A percentile compares a stretch with the other conserved stretches of the same genome.
phyloP scores from a whole-genome alignment of 2,329 filamentous ascomycete species.

The Penicillium frequentans region DNA sequence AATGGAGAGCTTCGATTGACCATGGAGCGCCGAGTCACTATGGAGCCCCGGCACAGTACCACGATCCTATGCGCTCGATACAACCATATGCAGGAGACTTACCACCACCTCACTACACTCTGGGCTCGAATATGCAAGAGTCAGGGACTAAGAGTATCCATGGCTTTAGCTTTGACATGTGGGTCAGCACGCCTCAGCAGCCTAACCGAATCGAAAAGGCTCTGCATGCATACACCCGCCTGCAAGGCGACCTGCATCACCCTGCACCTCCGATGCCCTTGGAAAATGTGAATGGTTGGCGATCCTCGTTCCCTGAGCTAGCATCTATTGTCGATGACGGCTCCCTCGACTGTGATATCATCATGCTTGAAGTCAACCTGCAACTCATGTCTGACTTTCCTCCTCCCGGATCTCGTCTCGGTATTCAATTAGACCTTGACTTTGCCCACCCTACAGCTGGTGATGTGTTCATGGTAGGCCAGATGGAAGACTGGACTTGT shows the following conservation, averaged over 20 bases:
- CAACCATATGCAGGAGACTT: conserved; percentile 36
- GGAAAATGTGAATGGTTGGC: conserved; percentile 43
- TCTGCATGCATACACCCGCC: conserved; percentile 46
- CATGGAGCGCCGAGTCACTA: conserved; percentile 32
- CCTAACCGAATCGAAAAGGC: conserved; percentile 38
- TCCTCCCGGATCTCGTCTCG: conserved; percentile 40
- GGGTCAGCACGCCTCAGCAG: conserved; percentile 41
- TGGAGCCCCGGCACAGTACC: conserved; percentile 28
- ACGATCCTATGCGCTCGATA: conserved; percentile 32
- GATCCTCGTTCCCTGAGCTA: conserved; percentile 42
- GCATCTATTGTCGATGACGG: conserved; percentile 35
- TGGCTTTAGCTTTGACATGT: conserved; percentile 48
- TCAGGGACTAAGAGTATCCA: conserved; percentile 29
- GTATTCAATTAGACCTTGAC: conserved; percentile 45
- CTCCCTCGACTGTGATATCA: conserved; percentile 42
- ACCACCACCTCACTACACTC: conserved; percentile 33
- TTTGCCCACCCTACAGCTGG: conserved; percentile 36
- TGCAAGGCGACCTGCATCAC: conserved; percentile 40
- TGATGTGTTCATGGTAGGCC: conserved; percentile 32
- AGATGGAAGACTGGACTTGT: conserved; percentile 46
- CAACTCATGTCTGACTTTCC: conserved; percentile 47
- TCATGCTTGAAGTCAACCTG: conserved; percentile 45
- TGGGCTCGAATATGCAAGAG: conserved; percentile 37
- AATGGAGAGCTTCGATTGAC: conserved; percentile 35
- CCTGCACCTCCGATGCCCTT: conserved; percentile 39